Conservation (phyloP, 345 rosid genomes). For the Salix caprea region DNA sequence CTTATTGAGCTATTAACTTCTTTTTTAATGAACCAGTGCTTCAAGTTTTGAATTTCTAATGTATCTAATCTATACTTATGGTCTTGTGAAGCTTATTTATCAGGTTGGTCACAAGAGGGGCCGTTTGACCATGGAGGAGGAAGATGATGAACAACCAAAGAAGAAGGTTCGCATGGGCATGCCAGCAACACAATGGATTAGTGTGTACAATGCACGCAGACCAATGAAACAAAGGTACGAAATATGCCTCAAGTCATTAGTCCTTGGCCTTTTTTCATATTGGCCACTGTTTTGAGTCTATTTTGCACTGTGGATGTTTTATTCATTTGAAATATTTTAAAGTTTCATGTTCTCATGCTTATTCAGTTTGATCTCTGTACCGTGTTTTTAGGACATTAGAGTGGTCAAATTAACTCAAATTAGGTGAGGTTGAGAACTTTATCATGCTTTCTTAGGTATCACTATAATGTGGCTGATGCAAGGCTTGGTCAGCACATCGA, state of each 20-base stretch:
- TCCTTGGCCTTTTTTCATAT: background rate
- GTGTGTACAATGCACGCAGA: constrained; percentile 83
- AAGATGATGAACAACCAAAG: constrained; percentile 88
- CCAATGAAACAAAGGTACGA: constrained; percentile 94
- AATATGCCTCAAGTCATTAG: constrained; percentile 2
- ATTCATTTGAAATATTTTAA: background rate
- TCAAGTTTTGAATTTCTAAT: background rate
- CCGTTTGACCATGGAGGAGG: constrained; percentile 61
- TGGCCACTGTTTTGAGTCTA: background rate
- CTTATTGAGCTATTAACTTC: background rate
- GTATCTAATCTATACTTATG: background rate
- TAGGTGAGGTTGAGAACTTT: background rate
- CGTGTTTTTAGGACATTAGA: background rate
- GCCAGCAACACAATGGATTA: constrained; percentile 93
- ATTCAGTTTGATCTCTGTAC: background rate
- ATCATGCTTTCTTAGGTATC: constrained; percentile 54
- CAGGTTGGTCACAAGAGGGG: constrained; percentile 84
- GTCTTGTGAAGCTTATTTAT: constrained; percentile 18
- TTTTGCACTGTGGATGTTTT: background rate
- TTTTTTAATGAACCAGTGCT: background rate
- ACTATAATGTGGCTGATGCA: constrained; percentile 81
- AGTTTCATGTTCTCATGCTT: background rate
- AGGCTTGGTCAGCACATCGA: constrained; percentile 80
- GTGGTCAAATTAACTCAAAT: background rate
- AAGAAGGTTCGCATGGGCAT: constrained; percentile 82